Evolutionary conservation across 305 asterid species (phyloP), one percentile per base, ranked within the genome.

Genomic region (Lippia alba): DNA sequence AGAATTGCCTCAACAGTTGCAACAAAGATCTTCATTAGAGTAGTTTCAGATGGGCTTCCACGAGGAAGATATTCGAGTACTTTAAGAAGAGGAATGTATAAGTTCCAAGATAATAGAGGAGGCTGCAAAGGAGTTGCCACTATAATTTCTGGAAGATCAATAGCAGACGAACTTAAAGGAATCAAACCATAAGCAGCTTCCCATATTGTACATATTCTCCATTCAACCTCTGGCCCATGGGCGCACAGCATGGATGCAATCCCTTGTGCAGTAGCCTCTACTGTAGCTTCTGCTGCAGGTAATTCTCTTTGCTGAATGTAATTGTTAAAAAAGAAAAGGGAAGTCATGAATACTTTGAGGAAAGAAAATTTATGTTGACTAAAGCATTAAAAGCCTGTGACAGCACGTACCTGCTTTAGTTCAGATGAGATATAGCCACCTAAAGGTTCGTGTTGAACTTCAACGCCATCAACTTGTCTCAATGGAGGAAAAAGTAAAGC

Each of bases 241-340:
- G 99, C 97, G 75, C 99, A 94, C 74, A 94, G 99, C 99, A 94
- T 89, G 17, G 99, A 94, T 30, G 99, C 98, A 78, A 94, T 92
- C 71, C 98, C 99, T 73, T 94, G 96, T 57, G 99, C 99, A 77
- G 99, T 94, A 55, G 99, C 99, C 85, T 94, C 98, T 60, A 90
- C 83, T 3, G 98, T 88, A 61, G 98, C 97, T 83, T 90, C 97
- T 61, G 85, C 88, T 64, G 86, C 87, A 41, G 98, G 92, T 69
- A 87, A 66, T 82, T 84, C 92, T 76, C 86, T 86, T 89, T 89
- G 91, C 87, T 81, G 81, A 70, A 78, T 66, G 72, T 8, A 74
- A 65, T 66, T 46, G 14, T 67, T 61, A 64, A 56, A 57, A 55
- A 30, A 53, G 70, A 36, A 36, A 8, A 8, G 41, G 41, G 30